phyloP scores from a whole-genome alignment of 2,329 filamentous ascomycete genomes.

The Cryphonectria parasitica region DNA sequence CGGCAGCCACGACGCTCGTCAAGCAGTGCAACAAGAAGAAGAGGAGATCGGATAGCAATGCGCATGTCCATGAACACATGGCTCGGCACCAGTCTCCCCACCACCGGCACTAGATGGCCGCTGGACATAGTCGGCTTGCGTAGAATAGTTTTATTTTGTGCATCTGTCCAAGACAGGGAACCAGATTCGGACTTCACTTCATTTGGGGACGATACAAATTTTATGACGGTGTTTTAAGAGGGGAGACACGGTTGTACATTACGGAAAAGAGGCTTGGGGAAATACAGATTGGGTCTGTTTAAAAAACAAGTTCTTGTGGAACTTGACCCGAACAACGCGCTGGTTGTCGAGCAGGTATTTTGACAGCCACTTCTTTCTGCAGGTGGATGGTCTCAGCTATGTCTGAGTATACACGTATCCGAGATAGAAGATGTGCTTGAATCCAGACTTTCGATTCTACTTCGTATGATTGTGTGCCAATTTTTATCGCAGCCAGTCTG shows the following conservation, averaged over 20 bases:
- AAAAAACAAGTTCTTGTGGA: not conserved
- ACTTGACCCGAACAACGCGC: not conserved
- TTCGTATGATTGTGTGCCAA: not conserved
- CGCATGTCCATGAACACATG: slow-evolving; percentile 1
- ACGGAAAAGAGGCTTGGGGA: not conserved
- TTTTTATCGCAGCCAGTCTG: not conserved
- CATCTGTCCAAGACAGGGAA: not conserved
- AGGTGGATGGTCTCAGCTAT: not conserved
- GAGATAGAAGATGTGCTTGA: not conserved
- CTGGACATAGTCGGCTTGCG: too few species aligned
- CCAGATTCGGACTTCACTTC: not conserved
- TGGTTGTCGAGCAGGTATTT: too few species aligned
- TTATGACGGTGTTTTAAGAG: not conserved
- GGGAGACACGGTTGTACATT: not conserved
- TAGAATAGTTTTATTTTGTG: too few species aligned
- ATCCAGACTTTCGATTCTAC: not conserved
- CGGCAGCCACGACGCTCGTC: slow-evolving; percentile 10
- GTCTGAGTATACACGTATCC: not conserved
- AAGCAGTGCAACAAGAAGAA: slow-evolving; percentile 16
- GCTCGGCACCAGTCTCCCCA: slow-evolving; percentile 8
- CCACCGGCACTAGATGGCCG: not conserved
- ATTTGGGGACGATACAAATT: not conserved
- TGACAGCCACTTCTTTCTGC: not conserved
- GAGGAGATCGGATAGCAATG: not conserved
- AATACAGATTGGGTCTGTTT: not conserved